Percentiles rank a stretch among this genome's conserved stretches.
Conservation (phyloP, 2,329 filamentous ascomycete genomes). For the Fusarium redolens region DNA sequence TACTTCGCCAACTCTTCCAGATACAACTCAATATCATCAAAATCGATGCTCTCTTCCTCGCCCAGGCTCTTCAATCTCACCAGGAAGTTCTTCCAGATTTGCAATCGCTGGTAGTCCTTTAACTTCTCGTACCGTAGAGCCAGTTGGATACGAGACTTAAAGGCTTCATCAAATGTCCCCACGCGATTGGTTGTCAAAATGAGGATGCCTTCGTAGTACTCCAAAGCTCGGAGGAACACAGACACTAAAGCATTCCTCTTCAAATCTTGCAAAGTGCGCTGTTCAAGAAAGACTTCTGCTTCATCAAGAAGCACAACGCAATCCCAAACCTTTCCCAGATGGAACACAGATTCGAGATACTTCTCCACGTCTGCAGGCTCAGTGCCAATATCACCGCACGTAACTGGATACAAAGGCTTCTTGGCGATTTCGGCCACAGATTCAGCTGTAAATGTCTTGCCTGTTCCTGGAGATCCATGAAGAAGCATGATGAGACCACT, state of each 20-base stretch:
- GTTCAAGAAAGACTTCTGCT: conserved; percentile 21
- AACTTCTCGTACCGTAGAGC: conserved; percentile 11
- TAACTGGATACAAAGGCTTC: conserved; percentile 31
- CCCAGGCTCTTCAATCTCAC: background rate
- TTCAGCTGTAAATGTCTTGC: conserved; percentile 31
- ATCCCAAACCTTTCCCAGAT: conserved; percentile 29
- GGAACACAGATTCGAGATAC: conserved; percentile 26
- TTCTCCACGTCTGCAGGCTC: conserved; percentile 28
- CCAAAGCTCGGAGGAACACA: conserved; percentile 5
- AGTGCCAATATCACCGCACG: conserved; percentile 33
- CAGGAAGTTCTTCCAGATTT: conserved; percentile 18
- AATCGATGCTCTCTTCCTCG: background rate
- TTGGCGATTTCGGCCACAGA: conserved; percentile 32
- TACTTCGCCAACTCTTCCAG: background rate
- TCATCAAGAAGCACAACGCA: conserved; percentile 22
- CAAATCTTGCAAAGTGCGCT: background rate
- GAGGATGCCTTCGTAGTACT: background rate
- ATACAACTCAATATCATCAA: background rate
- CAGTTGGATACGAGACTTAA: conserved; percentile 14
- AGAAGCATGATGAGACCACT: conserved; percentile 11
- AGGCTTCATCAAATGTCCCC: conserved; percentile 17
- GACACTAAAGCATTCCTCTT: background rate
- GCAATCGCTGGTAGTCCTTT: background rate
- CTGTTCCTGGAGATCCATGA: background rate
- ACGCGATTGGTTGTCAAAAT: conserved; percentile 21